phyloP scores from a whole-genome alignment of 108 stramenopile genomes.

The Stephanodiscus triporus region DNA sequence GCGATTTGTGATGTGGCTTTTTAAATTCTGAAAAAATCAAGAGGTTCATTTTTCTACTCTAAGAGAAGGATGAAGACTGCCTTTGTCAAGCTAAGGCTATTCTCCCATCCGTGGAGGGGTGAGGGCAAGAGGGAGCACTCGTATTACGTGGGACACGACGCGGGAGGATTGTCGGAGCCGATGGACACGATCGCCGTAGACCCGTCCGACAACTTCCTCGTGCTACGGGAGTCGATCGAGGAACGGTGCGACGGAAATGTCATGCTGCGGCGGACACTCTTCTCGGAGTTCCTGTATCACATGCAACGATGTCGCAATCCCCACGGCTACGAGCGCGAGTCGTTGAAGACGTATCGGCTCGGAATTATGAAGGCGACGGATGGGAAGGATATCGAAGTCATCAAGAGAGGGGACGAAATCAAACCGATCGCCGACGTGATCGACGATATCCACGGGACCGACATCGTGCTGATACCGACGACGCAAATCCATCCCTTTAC shows the following conservation, averaged over 20 bases:
- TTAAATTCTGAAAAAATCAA: too few relatives aligned
- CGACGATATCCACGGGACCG: conserved; percentile 5
- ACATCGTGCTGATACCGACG: conserved; percentile 28
- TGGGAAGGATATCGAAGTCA: conserved; percentile 7
- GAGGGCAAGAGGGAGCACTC: conserved; percentile 16
- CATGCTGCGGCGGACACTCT: conserved; percentile 11
- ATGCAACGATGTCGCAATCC: conserved; percentile 25
- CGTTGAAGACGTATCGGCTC: conserved; percentile 9
- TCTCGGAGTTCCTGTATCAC: conserved; percentile 16
- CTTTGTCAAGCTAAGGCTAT: not conserved
- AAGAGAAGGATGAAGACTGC: not conserved
- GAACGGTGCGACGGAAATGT: conserved; percentile 10
- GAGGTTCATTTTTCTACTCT: too few relatives aligned
- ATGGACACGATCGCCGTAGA: conserved; percentile 9
- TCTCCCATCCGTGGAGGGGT: not conserved
- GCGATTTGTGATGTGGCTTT: too few relatives aligned
- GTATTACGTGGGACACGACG: conserved; percentile 24
- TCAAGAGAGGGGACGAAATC: conserved; percentile 13
- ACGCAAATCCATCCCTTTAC: conserved; percentile 24
- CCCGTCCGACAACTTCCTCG: not conserved
- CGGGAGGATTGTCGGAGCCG: conserved; percentile 17
- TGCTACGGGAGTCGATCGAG: conserved; percentile 20
- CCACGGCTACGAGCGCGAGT: conserved; percentile 12
- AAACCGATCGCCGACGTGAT: conserved; percentile 9
- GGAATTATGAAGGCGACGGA: conserved; percentile 10